Percentiles rank a stretch among this genome's conserved stretches.
phyloP scores from a whole-genome alignment of 352 stramenopile genomes.

The Phytophthora cactorum region DNA sequence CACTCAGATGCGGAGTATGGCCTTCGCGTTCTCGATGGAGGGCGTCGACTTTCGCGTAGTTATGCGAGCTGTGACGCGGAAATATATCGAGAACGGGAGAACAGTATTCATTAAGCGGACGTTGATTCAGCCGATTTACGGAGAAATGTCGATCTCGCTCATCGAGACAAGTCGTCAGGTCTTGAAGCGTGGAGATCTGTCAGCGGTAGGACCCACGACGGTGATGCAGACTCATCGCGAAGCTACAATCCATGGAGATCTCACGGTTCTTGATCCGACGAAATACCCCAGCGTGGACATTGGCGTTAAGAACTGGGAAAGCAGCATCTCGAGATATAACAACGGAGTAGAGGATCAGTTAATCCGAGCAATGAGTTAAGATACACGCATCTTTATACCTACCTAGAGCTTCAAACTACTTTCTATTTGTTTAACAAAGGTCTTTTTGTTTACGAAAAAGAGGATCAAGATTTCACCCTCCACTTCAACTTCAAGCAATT shows the following conservation, averaged over 20 bases:
- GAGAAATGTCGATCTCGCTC: background rate
- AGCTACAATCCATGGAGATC: constrained; percentile 6
- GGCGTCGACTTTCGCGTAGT: constrained; percentile 9
- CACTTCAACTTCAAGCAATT: too few relatives aligned
- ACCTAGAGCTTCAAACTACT: too few relatives aligned
- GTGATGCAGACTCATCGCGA: constrained; percentile 32
- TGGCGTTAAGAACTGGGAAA: constrained; percentile 19
- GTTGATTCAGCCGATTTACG: constrained; percentile 25
- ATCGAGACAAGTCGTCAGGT: constrained; percentile 31
- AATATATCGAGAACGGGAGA: constrained; percentile 18
- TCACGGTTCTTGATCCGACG: background rate
- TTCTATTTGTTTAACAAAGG: too few relatives aligned
- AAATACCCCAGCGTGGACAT: constrained; percentile 9
- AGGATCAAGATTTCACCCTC: too few relatives aligned
- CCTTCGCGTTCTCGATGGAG: constrained; percentile 14
- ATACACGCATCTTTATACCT: background rate
- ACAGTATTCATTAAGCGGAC: constrained; percentile 23
- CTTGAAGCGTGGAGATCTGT: constrained; percentile 18
- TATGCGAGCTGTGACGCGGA: constrained; percentile 17
- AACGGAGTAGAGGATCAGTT: constrained; percentile 27
- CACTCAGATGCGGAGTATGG: constrained; percentile 24
- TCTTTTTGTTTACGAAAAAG: too few relatives aligned
- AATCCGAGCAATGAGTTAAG: constrained; percentile 15
- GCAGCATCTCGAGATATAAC: constrained; percentile 16
- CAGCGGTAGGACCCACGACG: constrained; percentile 20